Evolutionary conservation across 2,329 filamentous ascomycete species (phyloP).

Genomic region (Cladosporium phlei): DNA sequence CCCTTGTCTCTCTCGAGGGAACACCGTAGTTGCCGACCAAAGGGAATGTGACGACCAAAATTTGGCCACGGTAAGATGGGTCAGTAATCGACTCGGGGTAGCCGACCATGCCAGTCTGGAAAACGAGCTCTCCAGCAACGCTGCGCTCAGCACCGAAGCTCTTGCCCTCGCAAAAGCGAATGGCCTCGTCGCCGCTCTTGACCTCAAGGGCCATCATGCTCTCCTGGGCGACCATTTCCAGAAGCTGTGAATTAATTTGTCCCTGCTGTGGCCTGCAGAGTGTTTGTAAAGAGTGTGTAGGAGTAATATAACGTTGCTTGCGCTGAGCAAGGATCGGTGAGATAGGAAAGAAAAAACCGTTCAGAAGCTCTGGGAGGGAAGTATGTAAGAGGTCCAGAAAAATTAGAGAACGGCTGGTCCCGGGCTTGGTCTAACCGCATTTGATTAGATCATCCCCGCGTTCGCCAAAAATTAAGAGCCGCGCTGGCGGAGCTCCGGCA

Average conservation of each 20-base stretch:
- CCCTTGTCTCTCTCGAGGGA: constrained; percentile 76
- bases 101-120: constrained; percentile 99
- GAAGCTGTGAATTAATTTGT: constrained; percentile 4
- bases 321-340: constrained; percentile 9
- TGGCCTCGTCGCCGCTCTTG: constrained; percentile 67
- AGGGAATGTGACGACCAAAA: constrained; percentile 93
- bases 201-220: constrained; percentile 74
- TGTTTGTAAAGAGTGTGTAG: neutral
- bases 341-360: constrained; percentile 11
- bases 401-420: too few relatives aligned
- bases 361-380: neutral
- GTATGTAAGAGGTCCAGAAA: too few relatives aligned
- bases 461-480: too few relatives aligned
- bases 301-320: constrained; percentile 1
- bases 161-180: constrained; percentile 74
- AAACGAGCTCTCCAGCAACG: constrained; percentile 93
- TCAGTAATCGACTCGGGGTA: constrained; percentile 93
- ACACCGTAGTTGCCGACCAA: constrained; percentile 97
- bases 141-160: constrained; percentile 96
- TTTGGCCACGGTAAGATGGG: constrained; percentile 85
- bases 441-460: too few relatives aligned
- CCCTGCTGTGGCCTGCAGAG: constrained; percentile 14
- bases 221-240: constrained; percentile 18
- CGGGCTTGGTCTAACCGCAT: too few relatives aligned
- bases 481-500: too few relatives aligned